Base-by-base conservation (phyloP, 1,284 basidiomycete species). In the Leccinum pallidistipes region DNA sequence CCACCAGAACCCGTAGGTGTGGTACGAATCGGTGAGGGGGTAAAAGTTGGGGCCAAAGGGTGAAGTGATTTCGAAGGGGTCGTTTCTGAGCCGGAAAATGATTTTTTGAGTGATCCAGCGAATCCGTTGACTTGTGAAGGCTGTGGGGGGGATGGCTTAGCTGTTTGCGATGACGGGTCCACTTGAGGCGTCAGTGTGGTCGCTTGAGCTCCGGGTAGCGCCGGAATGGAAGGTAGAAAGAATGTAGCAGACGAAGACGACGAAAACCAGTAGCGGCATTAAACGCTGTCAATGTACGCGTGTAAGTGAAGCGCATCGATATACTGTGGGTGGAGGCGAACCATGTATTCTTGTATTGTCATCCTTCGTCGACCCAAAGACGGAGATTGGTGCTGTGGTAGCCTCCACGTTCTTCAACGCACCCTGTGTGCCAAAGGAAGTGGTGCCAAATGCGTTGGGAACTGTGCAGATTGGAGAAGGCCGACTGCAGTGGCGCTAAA, bases 391-490 rank as follows among this genome's bases (percentile, higher is more conserved):
- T 14, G 59, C 27, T 29, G 58, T 12, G 6, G 60, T n/a, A 29
- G 59, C 27, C 3, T 38, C 59, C 7, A 18, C 40, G 40, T 51
- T 62, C 43, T 60, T 29, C 51, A 64, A 60, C 11, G 34, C 31
- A 21, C 55, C 59, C 11, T 62, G 59, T 57, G 64, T 61, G 61
- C 68, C 38, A 50, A 74, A 67, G 38, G 71, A 64, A 24, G 64
- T 31, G 2, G 65, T 71, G 5, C 74, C 72, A 63, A 81, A 76
- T 53, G 67, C 69, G 47, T 70, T 66, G 12, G 76, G 79, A 14
- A 70, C 69, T 2, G 75, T 73, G 71, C 18, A 80, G 67, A 45
- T 69, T 71, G 16, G 81, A 76, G 65, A 86, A 85, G 9, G 78
- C 83, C 27, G 78, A 76, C 18, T 67, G 64, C 1, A 55, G 55